Percentiles rank a stretch among this genome's conserved stretches.
Evolutionary conservation across 169 alveolate species (phyloP).

Genomic region (Plasmodium vivax): DNA sequence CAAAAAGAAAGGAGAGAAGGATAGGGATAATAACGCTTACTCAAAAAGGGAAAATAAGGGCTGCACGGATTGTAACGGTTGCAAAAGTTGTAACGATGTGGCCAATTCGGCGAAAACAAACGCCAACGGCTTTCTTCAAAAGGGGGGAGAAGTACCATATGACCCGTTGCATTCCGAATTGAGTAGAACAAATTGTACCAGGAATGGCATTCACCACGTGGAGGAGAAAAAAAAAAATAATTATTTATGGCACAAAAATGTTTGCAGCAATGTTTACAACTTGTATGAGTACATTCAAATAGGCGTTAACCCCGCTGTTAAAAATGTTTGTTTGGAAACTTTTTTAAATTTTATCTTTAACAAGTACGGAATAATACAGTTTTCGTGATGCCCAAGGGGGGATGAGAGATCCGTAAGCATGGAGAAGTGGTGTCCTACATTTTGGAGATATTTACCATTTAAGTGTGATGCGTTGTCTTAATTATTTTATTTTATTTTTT

Average conservation of each 20-base stretch:
- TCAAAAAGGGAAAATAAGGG: conserved; percentile 25
- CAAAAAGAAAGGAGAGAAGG: conserved; percentile 28
- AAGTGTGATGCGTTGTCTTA: conserved; percentile 22
- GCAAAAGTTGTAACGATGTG: not conserved
- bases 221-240: conserved; percentile 32
- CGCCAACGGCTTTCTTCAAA: not conserved
- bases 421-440: not conserved
- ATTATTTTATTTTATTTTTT: not conserved
- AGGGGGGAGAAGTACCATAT: not conserved
- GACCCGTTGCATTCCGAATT: conserved; percentile 21
- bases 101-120: not conserved
- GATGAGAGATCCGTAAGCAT: not conserved
- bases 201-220: not conserved
- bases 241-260: conserved; percentile 65
- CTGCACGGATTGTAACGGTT: no score
- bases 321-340: conserved; percentile 73
- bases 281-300: conserved; percentile 74
- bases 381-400: not conserved
- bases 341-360: conserved; percentile 63
- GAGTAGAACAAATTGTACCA: not conserved
- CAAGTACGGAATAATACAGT: conserved; percentile 50
- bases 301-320: conserved; percentile 45
- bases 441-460: conserved; percentile 8
- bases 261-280: conserved; percentile 68
- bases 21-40: conserved; percentile 2